Base-by-base conservation (phyloP, 169 alveolate genomes). In the Eimeria praecox region DNA sequence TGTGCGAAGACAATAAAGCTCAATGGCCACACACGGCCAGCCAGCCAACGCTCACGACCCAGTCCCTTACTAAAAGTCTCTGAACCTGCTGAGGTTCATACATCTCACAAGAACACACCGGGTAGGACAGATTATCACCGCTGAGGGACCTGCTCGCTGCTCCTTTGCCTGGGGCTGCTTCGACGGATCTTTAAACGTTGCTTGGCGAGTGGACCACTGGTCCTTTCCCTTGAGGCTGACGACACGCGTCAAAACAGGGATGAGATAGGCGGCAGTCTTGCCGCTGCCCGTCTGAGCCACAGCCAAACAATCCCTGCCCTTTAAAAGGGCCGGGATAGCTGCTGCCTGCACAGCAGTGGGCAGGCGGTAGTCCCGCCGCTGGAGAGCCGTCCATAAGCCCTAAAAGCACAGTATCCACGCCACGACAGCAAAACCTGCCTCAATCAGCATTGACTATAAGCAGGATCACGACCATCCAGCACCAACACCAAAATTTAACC, bases 261-360 rank as follows among this genome's bases (percentile, higher is more conserved):
- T 98, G 95, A 99, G 95, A 95, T 99, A 99, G 16, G 99, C 99
- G 59, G 99, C 96, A 0, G 99, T 99, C 97, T 99, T 99, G 4
- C 99, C 99, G 92, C 97, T 98, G 66, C 99, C 99, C 20, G 99
- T 99, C 95, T 99, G 99, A 0, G 99, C 99, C 49, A 99, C 98
- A 40, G 99, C 85, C 27, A 75, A 24, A 9, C 88, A 75, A 96
- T 99, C 99, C 66, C 99, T 94, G 42, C 99, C 99, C 89, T 98
- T 97, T 98, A 99, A 96, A 18, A 99, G 96, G 27, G 99, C 98
- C 27, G 99, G 99, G 27, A 96, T 87, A 2, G 96, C 97, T 56
- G 99, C 99, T 98, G 99, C 98, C 98, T 99, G 99, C n/a, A 99
- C 99, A 5, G 99, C 99, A 95, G 99, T 99, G 75, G 99, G 99